Conservation (phyloP, 2,329 filamentous ascomycete genomes). For the Claviceps capensis region DNA sequence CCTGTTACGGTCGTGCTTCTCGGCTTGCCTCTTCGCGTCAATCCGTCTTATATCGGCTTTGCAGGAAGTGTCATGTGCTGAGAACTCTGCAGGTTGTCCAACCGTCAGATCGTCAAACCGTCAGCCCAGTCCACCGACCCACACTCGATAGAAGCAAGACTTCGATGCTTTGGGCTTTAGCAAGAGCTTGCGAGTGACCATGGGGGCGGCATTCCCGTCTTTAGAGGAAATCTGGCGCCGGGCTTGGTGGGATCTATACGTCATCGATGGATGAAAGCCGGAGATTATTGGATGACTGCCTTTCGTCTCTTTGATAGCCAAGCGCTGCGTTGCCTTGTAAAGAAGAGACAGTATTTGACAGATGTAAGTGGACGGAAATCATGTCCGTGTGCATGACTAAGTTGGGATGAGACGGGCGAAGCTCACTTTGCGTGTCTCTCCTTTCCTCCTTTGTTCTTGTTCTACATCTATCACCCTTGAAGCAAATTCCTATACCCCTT, state of each 20-base stretch:
- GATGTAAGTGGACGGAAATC: slow-evolving; percentile 30
- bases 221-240: slow-evolving; percentile 73
- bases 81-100: background rate
- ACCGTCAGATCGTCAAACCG: background rate
- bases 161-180: slow-evolving; percentile 47
- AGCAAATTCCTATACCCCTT: slow-evolving; percentile 45
- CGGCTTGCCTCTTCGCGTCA: too few relatives aligned
- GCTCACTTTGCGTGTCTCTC: slow-evolving; percentile 2
- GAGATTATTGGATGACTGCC: slow-evolving; percentile 58
- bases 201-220: slow-evolving; percentile 48
- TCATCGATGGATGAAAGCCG: slow-evolving; percentile 75
- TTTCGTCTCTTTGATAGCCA: slow-evolving; percentile 55
- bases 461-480: background rate
- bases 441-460: background rate
- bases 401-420: background rate
- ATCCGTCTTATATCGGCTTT: too few relatives aligned
- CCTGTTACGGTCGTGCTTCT: too few relatives aligned
- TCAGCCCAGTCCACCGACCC: background rate
- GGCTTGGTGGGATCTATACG: slow-evolving; percentile 80
- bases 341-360: slow-evolving; percentile 52
- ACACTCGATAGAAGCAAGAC: background rate
- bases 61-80: too few relatives aligned
- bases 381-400: background rate
- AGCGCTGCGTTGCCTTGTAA: slow-evolving; percentile 66
- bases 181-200: slow-evolving; percentile 50